phyloP scores from a whole-genome alignment of 2,329 filamentous ascomycete species.

The Xylaria sp. region DNA sequence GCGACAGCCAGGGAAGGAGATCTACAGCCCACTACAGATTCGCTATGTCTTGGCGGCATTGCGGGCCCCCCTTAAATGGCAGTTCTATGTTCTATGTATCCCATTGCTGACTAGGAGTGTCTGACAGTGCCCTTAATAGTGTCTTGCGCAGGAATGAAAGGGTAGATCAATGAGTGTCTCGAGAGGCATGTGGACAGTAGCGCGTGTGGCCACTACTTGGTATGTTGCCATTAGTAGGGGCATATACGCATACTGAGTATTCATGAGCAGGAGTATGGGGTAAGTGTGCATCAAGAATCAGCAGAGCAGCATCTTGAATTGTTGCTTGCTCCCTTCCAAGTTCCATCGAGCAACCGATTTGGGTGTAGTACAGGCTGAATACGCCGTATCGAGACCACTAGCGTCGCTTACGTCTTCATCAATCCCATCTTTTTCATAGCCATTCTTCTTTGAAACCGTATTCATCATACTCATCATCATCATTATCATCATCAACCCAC shows the following conservation, averaged over 20 bases:
- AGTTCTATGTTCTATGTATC: too few species aligned
- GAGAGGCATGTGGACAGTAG: too few species aligned
- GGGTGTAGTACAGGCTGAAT: slow-evolving; percentile 1
- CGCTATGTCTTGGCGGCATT: not conserved
- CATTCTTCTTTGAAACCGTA: not conserved
- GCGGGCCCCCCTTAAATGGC: not conserved
- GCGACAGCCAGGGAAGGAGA: not conserved
- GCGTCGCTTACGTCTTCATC: not conserved
- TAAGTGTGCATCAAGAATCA: not conserved
- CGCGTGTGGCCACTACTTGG: too few species aligned
- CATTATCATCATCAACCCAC: not conserved
- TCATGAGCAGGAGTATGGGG: not conserved
- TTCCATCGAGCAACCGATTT: not conserved
- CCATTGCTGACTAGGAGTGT: too few species aligned
- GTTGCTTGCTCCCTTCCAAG: not conserved
- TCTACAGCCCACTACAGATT: not conserved
- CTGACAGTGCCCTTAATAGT: too few species aligned
- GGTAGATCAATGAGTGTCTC: too few species aligned
- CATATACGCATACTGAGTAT: too few species aligned
- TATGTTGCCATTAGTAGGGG: too few species aligned
- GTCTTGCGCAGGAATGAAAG: too few species aligned
- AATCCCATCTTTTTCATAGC: not conserved
- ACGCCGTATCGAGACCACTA: slow-evolving; percentile 8
- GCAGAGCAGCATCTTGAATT: too few species aligned
- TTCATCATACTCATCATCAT: not conserved